These are phyloP conservation scores for Plasmopara muralis DNA, from an alignment of 352 stramenopile genomes.

Conservation along the genomic window DNA sequence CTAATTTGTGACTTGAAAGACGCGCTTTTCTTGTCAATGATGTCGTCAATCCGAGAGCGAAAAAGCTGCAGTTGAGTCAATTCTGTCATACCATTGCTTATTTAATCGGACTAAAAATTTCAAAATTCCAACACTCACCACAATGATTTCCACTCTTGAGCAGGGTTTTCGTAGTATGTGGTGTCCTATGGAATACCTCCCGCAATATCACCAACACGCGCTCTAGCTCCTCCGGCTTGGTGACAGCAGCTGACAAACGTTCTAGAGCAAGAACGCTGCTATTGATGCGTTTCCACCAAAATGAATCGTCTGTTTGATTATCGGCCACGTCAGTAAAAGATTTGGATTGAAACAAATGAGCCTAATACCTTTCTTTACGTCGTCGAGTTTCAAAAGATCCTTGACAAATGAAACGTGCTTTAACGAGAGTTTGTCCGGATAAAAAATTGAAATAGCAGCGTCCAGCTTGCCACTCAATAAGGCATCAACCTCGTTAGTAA, in stretches of 20 bases:
- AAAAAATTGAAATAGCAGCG: slow-evolving; percentile 44
- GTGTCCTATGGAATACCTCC: slow-evolving; percentile 32
- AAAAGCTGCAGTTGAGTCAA: slow-evolving; percentile 32
- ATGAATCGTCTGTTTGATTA: slow-evolving; percentile 22
- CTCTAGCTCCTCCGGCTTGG: slow-evolving; percentile 55
- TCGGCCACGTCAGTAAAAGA: background rate
- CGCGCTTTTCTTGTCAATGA: slow-evolving; percentile 39
- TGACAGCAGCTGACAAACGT: slow-evolving; percentile 34
- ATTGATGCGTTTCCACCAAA: slow-evolving; percentile 55
- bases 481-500: slow-evolving; percentile 42
- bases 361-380: slow-evolving; percentile 26
- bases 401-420: slow-evolving; percentile 53
- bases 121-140: slow-evolving; percentile 8
- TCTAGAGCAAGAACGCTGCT: slow-evolving; percentile 45
- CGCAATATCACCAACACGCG: slow-evolving; percentile 46
- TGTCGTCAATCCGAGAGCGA: slow-evolving; percentile 39
- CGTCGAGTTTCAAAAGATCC: slow-evolving; percentile 45
- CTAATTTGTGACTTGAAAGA: slow-evolving; percentile 41
- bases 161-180: slow-evolving; percentile 9
- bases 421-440: slow-evolving; percentile 44
- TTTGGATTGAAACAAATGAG: background rate
- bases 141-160: slow-evolving; percentile 7
- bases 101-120: too few relatives aligned
- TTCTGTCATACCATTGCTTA: slow-evolving; percentile 2
- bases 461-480: slow-evolving; percentile 50